Percentiles rank a stretch among this genome's conserved stretches.
phyloP scores from a whole-genome alignment of 148 eudicot genomes.

The Hydrangea macrophylla region DNA sequence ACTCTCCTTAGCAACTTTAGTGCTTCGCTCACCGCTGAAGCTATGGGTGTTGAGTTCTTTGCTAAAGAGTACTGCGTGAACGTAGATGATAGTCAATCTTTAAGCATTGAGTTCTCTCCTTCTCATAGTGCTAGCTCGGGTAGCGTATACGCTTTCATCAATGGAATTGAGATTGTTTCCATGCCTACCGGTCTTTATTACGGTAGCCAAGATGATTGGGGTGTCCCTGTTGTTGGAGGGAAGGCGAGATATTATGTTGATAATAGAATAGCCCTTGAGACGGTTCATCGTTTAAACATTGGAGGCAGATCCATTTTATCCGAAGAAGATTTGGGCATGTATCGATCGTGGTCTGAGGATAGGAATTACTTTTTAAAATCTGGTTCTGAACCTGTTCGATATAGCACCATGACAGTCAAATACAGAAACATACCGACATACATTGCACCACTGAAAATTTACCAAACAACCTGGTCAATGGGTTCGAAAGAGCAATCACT shows the following conservation, averaged over 20 bases:
- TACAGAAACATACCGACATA: constrained; percentile 15
- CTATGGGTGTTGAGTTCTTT: not conserved
- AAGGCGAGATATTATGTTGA: not conserved
- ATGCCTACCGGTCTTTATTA: constrained; percentile 35
- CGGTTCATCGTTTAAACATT: constrained; percentile 25
- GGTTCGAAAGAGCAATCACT: not conserved
- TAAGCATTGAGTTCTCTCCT: constrained; percentile 31
- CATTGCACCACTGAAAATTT: constrained; percentile 30
- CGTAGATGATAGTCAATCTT: constrained; percentile 3
- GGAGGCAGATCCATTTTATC: constrained; percentile 19
- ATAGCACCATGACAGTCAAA: constrained; percentile 8
- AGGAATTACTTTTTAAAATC: not conserved
- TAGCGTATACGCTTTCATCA: constrained; percentile 33
- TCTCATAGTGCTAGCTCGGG: not conserved
- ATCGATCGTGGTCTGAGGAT: constrained; percentile 27
- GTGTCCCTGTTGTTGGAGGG: constrained; percentile 17
- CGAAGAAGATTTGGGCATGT: constrained; percentile 17
- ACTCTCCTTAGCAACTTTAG: constrained; percentile 44
- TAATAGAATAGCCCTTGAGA: constrained; percentile 30
- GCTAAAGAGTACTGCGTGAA: constrained; percentile 25
- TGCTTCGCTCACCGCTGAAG: constrained; percentile 24
- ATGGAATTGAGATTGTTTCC: constrained; percentile 48
- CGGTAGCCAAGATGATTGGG: not conserved
- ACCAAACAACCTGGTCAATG: constrained; percentile 20
- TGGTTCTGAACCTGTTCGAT: not conserved